These are phyloP conservation scores for Ustilago xerochloae DNA, from an alignment of 1,284 basidiomycete species.

Conservation along the genomic window DNA sequence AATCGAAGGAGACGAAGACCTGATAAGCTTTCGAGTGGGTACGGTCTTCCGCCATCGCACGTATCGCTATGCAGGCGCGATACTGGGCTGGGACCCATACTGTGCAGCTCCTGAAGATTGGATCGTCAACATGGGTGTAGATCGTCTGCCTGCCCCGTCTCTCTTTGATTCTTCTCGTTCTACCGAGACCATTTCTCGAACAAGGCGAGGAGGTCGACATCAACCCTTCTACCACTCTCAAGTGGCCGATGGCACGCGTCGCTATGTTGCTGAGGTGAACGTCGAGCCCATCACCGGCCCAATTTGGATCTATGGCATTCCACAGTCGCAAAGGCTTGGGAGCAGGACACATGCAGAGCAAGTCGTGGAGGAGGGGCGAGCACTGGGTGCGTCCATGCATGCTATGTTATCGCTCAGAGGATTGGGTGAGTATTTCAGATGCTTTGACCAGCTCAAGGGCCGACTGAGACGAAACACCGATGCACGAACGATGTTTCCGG, in stretches of 20 bases:
- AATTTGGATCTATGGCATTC: constrained; percentile 38
- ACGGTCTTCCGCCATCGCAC: constrained; percentile 53
- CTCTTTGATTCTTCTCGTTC: not conserved
- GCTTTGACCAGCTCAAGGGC: constrained; percentile 31
- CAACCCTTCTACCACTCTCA: constrained; percentile 47
- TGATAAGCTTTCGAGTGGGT: constrained; percentile 34
- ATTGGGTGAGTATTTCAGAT: constrained; percentile 35
- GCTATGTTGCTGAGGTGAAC: constrained; percentile 49
- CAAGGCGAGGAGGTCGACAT: constrained; percentile 21
- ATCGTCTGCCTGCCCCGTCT: constrained; percentile 30
- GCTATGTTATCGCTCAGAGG: constrained; percentile 18
- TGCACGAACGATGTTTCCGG: constrained; percentile 30
- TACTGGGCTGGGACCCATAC: constrained; percentile 44
- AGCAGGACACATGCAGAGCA: not conserved
- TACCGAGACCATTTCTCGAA: not conserved
- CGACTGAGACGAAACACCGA: constrained; percentile 18
- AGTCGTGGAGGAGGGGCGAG: constrained; percentile 6
- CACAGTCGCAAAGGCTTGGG: not conserved
- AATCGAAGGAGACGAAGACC: constrained; percentile 5
- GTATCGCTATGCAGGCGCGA: constrained; percentile 46
- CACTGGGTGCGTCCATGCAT: constrained; percentile 5
- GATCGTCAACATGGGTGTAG: constrained; percentile 55
- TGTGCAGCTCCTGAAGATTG: constrained; percentile 50
- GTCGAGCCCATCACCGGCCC: constrained; percentile 14
- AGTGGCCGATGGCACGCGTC: constrained; percentile 24